Base-by-base conservation (phyloP, 2,329 filamentous ascomycete genomes). In the Ceratocystis alfenasii region DNA sequence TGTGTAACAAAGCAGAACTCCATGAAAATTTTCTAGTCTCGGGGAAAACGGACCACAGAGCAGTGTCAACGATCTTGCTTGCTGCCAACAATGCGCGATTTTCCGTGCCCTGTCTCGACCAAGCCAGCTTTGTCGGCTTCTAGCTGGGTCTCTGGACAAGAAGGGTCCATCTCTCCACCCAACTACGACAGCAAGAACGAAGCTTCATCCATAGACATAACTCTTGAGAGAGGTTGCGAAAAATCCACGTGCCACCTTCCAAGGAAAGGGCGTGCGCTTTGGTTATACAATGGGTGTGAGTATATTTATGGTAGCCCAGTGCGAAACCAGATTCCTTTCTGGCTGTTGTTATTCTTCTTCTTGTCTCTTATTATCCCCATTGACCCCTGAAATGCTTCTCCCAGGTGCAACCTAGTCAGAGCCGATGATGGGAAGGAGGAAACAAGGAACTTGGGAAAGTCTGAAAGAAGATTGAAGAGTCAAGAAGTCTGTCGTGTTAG, bases 321-420 rank as follows among this genome's bases (percentile, higher is more conserved):
- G 55, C 55, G 55, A 59, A 59, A 59, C 28, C 6, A 8, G 28
- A 53, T 10, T 48, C 46, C 20, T 53, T 59, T 25, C 55, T 59
- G 8, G 30, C 3, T 33, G 55, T n/a, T 59, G 55, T 59, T 59
- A 36, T 59, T 59, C 55, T 59, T 41, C 55, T 59, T 59, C 25
- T 33, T 59, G 28, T 59, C 55, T 59, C 25, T 59, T 59, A 36
- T 59, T 33, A 59, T 59, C 20, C 48, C 48, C 55, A 59, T 30
- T 59, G 55, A 59, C 55, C 55, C 55, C 55, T 59, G 55, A 59
- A 59, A 59, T 59, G 30, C 28, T 59, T 36, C 28, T 59, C 28
- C 55, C 55, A 59, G 55, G 55, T 36, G 28, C 55, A 59, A 59
- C 55, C 55, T 59, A 36, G 55, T 59, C 28, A 59, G 55, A 59